Evolutionary conservation across 108 stramenopile species (phyloP).

Genomic region (Conticribra guillardii): DNA sequence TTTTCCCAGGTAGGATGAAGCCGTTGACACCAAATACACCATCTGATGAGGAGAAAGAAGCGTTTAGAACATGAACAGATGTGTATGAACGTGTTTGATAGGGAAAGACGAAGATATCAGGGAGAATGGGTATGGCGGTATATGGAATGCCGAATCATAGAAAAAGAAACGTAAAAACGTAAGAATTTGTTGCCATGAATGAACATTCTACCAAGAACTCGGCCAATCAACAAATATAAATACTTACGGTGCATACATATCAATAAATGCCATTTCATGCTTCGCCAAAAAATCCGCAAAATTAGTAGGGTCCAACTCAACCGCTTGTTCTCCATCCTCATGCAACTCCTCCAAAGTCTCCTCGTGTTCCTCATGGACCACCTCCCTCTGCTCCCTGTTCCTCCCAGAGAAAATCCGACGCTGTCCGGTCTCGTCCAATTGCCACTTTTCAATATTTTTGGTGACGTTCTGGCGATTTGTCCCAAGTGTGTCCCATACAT

Average conservation of each 20-base stretch:
- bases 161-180: neutral
- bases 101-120: no score
- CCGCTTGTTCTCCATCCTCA: slow-evolving; percentile 74
- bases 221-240: slow-evolving; percentile 34
- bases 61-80: no score
- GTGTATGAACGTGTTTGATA: no score
- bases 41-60: slow-evolving; percentile 1
- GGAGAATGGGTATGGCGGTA: no score
- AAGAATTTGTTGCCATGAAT: neutral
- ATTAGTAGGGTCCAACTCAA: slow-evolving; percentile 58
- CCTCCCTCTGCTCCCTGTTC: slow-evolving; percentile 89
- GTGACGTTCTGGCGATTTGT: slow-evolving; percentile 97
- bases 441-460: slow-evolving; percentile 99
- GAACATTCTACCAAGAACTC: neutral
- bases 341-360: slow-evolving; percentile 82
- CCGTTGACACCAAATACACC: slow-evolving; percentile 96
- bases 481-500: slow-evolving; percentile 92
- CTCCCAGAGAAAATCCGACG: slow-evolving; percentile 89
- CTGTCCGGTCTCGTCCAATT: slow-evolving; percentile 81
- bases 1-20: slow-evolving; percentile 98
- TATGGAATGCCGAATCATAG: no score
- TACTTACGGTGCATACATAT: slow-evolving; percentile 94
- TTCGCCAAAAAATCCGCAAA: slow-evolving; percentile 65
- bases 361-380: slow-evolving; percentile 90
- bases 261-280: slow-evolving; percentile 87